These are phyloP conservation scores for Rutstroemia sp. DNA, from an alignment of 2,329 filamentous ascomycete species.

Conservation along the genomic window DNA sequence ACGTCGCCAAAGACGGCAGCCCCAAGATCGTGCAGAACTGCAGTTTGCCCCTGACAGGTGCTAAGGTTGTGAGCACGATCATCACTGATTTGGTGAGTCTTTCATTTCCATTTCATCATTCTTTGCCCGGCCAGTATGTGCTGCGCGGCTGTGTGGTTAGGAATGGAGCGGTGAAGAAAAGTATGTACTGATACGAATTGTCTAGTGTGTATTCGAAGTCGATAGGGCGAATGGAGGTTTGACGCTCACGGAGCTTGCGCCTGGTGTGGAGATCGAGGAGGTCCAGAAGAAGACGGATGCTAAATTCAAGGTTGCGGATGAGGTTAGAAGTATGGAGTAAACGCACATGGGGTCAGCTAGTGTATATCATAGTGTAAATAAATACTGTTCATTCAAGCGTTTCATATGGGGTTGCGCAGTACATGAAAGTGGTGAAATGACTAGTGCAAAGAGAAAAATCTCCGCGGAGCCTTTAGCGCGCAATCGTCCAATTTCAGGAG, in stretches of 20 bases:
- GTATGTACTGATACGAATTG: not conserved
- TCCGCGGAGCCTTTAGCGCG: too few relatives aligned
- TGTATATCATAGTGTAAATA: not conserved
- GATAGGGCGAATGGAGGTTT: constrained; percentile 53
- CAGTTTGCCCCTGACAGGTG: constrained; percentile 56
- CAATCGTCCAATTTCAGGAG: too few relatives aligned
- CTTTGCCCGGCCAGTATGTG: not conserved
- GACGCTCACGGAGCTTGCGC: constrained; percentile 63
- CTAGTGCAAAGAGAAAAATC: too few relatives aligned
- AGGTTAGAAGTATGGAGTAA: constrained; percentile 42
- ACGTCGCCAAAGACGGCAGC: constrained; percentile 59
- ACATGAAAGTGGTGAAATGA: too few relatives aligned
- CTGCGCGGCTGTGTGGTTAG: not conserved
- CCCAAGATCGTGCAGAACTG: constrained; percentile 62
- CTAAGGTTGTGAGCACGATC: constrained; percentile 59
- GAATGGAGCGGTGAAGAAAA: not conserved
- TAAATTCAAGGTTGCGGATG: constrained; percentile 53
- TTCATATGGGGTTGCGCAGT: too few relatives aligned
- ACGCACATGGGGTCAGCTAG: not conserved
- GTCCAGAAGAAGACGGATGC: constrained; percentile 65
- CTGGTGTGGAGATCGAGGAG: constrained; percentile 60
- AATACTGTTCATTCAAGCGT: not conserved
- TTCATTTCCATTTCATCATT: too few relatives aligned
- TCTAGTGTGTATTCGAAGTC: constrained; percentile 63
- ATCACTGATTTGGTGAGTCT: constrained; percentile 62